Conservation (phyloP, 805 yeast genomes). For the Grigorovia yakushimaensis region DNA sequence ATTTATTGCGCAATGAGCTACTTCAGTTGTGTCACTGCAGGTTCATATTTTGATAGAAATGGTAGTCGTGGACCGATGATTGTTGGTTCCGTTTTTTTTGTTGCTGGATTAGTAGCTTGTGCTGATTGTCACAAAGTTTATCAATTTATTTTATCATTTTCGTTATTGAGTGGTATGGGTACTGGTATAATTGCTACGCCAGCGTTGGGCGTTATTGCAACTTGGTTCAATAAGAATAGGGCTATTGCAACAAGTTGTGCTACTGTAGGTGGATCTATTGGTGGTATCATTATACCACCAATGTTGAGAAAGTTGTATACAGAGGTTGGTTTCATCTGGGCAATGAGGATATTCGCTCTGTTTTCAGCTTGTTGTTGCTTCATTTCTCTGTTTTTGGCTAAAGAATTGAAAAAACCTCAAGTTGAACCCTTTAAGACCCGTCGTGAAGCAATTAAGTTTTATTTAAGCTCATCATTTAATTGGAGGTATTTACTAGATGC, state of each 20-base stretch:
- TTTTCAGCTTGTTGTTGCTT: constrained; percentile 34
- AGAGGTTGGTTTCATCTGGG: constrained; percentile 50
- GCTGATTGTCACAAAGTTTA: constrained; percentile 43
- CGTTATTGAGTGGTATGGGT: constrained; percentile 48
- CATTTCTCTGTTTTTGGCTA: constrained; percentile 30
- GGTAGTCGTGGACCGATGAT: constrained; percentile 42
- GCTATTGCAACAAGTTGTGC: constrained; percentile 47
- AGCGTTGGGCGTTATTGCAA: constrained; percentile 49
- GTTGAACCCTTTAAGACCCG: constrained; percentile 31
- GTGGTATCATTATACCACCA: constrained; percentile 47
- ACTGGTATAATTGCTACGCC: constrained; percentile 55
- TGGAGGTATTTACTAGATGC: constrained; percentile 33
- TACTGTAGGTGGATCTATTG: constrained; percentile 46
- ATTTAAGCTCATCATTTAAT: constrained; percentile 22
- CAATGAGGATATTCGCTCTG: constrained; percentile 44
- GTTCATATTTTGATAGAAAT: constrained; percentile 51
- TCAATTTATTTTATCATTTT: constrained; percentile 55
- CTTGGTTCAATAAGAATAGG: constrained; percentile 53
- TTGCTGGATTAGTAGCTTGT: constrained; percentile 46
- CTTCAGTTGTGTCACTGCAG: constrained; percentile 43
- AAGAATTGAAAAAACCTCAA: constrained; percentile 31
- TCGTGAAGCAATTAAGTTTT: constrained; percentile 24
- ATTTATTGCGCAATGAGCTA: constrained; percentile 45
- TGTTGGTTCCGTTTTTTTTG: constrained; percentile 36
- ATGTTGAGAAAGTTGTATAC: constrained; percentile 41